Evolutionary conservation across 495 filamentous ascomycete genomes (phyloP), one percentile per base, ranked within the genome.

Genomic region (Halenospora varia): DNA sequence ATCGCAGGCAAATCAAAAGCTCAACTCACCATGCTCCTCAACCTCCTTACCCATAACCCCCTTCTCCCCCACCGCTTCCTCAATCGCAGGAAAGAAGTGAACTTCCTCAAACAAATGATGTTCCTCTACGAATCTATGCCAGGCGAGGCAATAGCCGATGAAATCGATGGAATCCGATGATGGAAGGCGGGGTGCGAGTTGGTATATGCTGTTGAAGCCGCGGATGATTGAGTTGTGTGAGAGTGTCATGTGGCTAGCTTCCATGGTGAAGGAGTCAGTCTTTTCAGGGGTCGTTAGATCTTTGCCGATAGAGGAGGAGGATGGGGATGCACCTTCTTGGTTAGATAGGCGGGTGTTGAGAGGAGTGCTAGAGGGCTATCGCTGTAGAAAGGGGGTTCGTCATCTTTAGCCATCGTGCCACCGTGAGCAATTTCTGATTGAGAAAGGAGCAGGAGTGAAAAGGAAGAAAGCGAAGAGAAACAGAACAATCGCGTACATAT

Each of bases 141-240:
- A 62, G 1, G 59, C 59, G 10, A 62, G 48, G 18, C 25, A 57
- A 59, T 79, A 80, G 19, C 63, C 51, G 20, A 80, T 57, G 56
- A 80, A 78, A 29, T 71, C 62, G 9, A 45, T 41, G 55, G 69
- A 59, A 55, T 72, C 66, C 2, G 53, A 10, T 9, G 53, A 9
- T 9, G 51, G 29, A 1, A 82, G 57, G 42, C 70, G 59, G 0
- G 72, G 72, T 0, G 75, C 73, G 66, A 79, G 77, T n/a, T 73
- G 62, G 61, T 76, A 77, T 57, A 80, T 75, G 26, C 67, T 65
- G 62, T 81, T 82, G 44, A 79, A 72, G 13, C 71, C 71, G 46
- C 78, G 76, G 46, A 77, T 64, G 53, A 80, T 69, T 20, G 71
- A 62, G 65, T 82, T 82, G 67, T 80, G 78, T 10, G 70, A 60